Percentiles rank a stretch among this genome's conserved stretches.
Conservation (phyloP, 2,329 filamentous ascomycete species). For the Scorias spongiosa region DNA sequence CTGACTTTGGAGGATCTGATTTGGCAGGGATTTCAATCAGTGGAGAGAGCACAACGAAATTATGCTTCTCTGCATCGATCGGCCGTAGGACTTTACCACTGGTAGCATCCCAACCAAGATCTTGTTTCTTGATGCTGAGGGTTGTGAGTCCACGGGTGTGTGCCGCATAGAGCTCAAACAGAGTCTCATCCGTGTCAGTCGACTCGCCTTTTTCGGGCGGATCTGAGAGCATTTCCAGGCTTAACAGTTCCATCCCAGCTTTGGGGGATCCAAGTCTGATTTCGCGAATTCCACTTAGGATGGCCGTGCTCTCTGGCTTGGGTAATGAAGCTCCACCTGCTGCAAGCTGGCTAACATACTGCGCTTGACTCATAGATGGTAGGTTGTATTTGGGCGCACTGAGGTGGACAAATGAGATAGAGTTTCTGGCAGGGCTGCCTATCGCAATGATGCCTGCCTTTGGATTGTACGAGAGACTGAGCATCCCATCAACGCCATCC, state of each 20-base stretch:
- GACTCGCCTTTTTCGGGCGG: slow-evolving; percentile 35
- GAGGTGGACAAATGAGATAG: slow-evolving; percentile 89
- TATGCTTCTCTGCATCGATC: slow-evolving; percentile 60
- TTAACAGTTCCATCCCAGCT: slow-evolving; percentile 48
- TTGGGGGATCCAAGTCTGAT: slow-evolving; percentile 54
- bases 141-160: slow-evolving; percentile 95
- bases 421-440: slow-evolving; percentile 92
- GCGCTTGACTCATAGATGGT: slow-evolving; percentile 65
- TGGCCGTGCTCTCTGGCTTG: slow-evolving; percentile 84
- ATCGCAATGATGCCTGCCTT: slow-evolving; percentile 85
- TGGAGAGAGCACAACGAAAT: slow-evolving; percentile 59
- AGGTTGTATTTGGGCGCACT: slow-evolving; percentile 88
- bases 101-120: slow-evolving; percentile 82
- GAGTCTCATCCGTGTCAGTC: slow-evolving; percentile 48
- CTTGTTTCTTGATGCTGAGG: slow-evolving; percentile 68
- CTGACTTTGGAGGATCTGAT: slow-evolving; percentile 7
- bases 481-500: slow-evolving; percentile 93
- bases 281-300: slow-evolving; percentile 92
- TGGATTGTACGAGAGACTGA: slow-evolving; percentile 89
- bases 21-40: slow-evolving; percentile 27
- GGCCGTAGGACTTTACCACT: slow-evolving; percentile 64
- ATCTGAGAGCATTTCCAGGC: slow-evolving; percentile 70
- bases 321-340: slow-evolving; percentile 58
- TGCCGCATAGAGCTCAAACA: slow-evolving; percentile 95
- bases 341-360: slow-evolving; percentile 67